These are phyloP conservation scores for Gossypioides kirkii DNA, from an alignment of 345 rosid genomes.

Conservation along the genomic window DNA sequence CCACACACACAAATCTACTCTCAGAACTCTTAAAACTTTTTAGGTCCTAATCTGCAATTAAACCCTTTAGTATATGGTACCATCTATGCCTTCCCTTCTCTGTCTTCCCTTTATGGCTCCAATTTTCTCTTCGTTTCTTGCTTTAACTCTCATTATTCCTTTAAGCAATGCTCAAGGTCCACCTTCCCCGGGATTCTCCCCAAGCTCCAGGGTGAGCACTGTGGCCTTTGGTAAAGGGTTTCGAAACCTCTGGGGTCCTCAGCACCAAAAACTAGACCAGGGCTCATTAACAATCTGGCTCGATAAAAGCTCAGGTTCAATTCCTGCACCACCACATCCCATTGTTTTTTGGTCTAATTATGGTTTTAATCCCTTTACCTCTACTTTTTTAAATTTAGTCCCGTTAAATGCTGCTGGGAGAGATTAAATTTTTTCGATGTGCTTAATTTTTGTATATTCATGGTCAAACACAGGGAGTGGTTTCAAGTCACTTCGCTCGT, in stretches of 20 bases:
- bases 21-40: constrained; percentile 11
- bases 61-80: not conserved
- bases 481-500: constrained; percentile 62
- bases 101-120: constrained; percentile 33
- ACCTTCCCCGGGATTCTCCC: constrained; percentile 84
- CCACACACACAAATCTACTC: constrained; percentile 9
- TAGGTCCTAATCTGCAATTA: constrained; percentile 6
- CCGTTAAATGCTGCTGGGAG: too few relatives aligned
- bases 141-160: constrained; percentile 18
- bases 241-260: constrained; percentile 76
- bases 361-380: too few relatives aligned
- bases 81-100: constrained; percentile 6
- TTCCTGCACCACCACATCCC: not conserved
- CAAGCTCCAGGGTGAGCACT: constrained; percentile 46
- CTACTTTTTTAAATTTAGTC: too few relatives aligned
- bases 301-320: constrained; percentile 54
- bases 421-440: too few relatives aligned
- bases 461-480: constrained; percentile 68
- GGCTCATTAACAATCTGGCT: constrained; percentile 68
- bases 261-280: constrained; percentile 67
- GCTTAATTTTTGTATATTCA: not conserved
- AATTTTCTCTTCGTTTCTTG: constrained; percentile 23
- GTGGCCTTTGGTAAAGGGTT: constrained; percentile 47
- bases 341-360: too few relatives aligned
- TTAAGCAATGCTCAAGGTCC: constrained; percentile 40